Percentiles rank a stretch among this genome's conserved stretches.
phyloP scores from a whole-genome alignment of 495 filamentous ascomycete genomes.

The Penicillium waksmanii region DNA sequence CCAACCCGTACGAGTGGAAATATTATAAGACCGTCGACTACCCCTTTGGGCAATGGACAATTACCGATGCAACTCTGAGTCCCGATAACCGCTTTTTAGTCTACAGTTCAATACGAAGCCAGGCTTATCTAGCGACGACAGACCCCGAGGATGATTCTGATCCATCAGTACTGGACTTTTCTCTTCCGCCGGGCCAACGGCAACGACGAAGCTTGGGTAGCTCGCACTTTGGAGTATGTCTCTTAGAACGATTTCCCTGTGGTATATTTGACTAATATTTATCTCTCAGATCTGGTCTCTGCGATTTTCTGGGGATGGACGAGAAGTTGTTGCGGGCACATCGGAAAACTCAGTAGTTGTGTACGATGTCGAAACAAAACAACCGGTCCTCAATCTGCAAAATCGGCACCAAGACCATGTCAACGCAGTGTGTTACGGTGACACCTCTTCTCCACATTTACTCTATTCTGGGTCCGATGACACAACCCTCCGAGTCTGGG shows the following conservation, averaged over 20 bases:
- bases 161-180: constrained; percentile 75
- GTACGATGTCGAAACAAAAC: constrained; percentile 86
- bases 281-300: constrained; percentile 78
- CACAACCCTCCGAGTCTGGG: constrained; percentile 81
- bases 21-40: constrained; percentile 93
- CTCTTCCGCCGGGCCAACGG: constrained; percentile 47
- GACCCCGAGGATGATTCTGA: constrained; percentile 80
- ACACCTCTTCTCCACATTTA: constrained; percentile 87
- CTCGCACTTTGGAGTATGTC: constrained; percentile 55
- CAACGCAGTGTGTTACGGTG: constrained; percentile 96
- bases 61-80: constrained; percentile 90
- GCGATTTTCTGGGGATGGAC: constrained; percentile 90
- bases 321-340: constrained; percentile 89
- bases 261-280: background rate
- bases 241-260: too few species aligned
- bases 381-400: constrained; percentile 70
- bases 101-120: constrained; percentile 81
- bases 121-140: constrained; percentile 84
- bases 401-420: constrained; percentile 83
- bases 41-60: constrained; percentile 88
- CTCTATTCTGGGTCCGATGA: constrained; percentile 93
- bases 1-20: constrained; percentile 92
- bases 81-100: constrained; percentile 92
- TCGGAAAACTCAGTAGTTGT: constrained; percentile 78
- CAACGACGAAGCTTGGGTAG: constrained; percentile 42